Evolutionary conservation across 1,284 basidiomycete genomes (phyloP), one percentile per base, ranked within the genome.

Genomic region (Puccinia coronata): DNA sequence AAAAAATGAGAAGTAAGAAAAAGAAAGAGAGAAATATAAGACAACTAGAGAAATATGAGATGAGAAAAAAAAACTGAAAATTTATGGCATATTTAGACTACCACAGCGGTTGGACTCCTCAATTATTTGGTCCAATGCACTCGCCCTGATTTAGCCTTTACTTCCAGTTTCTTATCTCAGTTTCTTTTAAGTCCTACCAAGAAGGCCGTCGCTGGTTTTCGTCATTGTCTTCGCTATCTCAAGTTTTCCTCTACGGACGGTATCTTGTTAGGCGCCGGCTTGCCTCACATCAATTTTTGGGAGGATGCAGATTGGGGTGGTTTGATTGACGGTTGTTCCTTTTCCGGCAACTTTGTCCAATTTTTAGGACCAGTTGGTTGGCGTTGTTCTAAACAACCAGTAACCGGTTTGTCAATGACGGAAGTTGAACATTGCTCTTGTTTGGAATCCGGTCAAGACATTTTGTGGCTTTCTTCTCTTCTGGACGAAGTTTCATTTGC

Each of bases 361-460:
- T 49, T 31, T 28, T 20, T 41, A 4, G 69, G 43, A 6, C 49
- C 43, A 8, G n/a, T 71, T 18, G 69, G 41, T 4, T 71, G 69
- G 69, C 41, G 69, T 3, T 71, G 28, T 25, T 25, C n/a, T 1
- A 71, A 71, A 25, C 69, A 71, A 49, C 69, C n/a, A 11, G 69
- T 71, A 3, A 43, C n/a, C 2, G 69, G 14, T 18, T 25, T 71
- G 16, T 71, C 69, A 25, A 49, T 8, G 3, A 49, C 41, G 2
- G 69, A 71, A 36, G 69, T 25, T 2, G 41, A 71, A 25, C 28
- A 43, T n/a, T 11, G 69, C 6, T 31, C 67, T 9, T 43, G 36
- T 49, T 70, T 39, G 12, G 34, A 70, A 70, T 25, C 6, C 3
- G 43, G 39, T 9, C 69, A 71, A 43, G 69, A 71, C 31, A 18